Evolutionary conservation across 163 green algal genomes (phyloP), one percentile per base, ranked within the genome.

Genomic region (Scenedesmus sp.): DNA sequence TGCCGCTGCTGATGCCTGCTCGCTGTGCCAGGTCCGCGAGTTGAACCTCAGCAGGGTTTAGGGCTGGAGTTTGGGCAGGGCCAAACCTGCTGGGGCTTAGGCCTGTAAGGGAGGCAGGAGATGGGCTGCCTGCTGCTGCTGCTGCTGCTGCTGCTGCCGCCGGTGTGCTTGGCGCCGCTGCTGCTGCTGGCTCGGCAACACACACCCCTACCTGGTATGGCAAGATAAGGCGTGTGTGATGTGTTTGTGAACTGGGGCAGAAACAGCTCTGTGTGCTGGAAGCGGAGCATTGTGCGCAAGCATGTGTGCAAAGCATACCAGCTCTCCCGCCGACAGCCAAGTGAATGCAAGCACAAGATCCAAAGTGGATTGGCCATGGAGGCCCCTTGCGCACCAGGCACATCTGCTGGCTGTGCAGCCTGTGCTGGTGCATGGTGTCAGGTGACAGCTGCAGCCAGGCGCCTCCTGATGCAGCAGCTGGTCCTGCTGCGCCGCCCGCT

Each of bases 381-480:
- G 53, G 22, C 33, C 22, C 9, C 22, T 33, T 35, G 9, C 85
- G 24, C 53, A 92, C 88, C 88, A 92, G 88, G 7, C 72, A 51
- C 2, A 92, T 13, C 33, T 92, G 61, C 37, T 88, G 56, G 26
- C 61, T 89, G 22, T 33, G n/a, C 68, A 92, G 70, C 46, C 68
- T 85, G 68, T 83, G 33, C 35, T 82, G 53, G 35, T 92, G 88
- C 88, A 92, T 92, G 1, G 82, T 86, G 49, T 92, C 88, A 40
- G 88, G 88, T 33, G 88, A 72, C 56, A 92, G 88, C 68, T 92
- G 88, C 68, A 92, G 59, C 78, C 76, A 86, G 15, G 87, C 79
- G 20, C 24, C 87, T 35, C 40, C 46, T 53, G 53, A 49, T 42
- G 35, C 59, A n/a, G n/a, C 87, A n/a, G 40, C 40, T 16, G 44